Conservation (phyloP, 2,329 filamentous ascomycete species). For the Exophiala calicioides region DNA sequence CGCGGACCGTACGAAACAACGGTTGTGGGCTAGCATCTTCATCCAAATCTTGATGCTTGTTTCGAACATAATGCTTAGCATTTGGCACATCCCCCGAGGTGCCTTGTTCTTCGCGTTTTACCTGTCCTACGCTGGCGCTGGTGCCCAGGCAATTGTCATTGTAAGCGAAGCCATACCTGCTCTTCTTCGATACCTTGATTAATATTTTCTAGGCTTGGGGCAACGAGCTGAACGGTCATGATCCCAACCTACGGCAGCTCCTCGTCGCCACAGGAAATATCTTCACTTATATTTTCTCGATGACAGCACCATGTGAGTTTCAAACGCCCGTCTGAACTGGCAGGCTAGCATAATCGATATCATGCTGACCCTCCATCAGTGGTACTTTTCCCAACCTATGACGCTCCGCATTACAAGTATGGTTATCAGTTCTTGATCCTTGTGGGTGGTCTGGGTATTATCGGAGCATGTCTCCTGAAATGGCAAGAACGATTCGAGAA, state of each 20-base stretch:
- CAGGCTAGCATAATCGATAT: too few species aligned
- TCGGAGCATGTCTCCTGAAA: background rate
- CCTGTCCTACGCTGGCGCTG: background rate
- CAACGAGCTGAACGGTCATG: background rate
- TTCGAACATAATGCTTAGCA: background rate
- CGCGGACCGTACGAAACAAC: constrained; percentile 1
- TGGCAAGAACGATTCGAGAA: background rate
- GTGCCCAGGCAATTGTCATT: background rate
- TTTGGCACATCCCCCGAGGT: constrained; percentile 5
- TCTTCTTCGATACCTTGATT: background rate
- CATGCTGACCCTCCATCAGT: background rate
- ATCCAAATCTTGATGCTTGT: background rate
- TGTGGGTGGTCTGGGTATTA: background rate
- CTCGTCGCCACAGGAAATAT: constrained; percentile 3
- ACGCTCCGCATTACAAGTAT: constrained; percentile 5
- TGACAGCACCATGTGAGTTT: background rate
- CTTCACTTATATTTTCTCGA: background rate
- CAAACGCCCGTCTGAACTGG: background rate
- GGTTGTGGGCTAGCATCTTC: background rate
- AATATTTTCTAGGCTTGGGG: constrained; percentile 2
- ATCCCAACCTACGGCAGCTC: background rate
- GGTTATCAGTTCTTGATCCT: constrained; percentile 5
- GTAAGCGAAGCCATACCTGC: background rate
- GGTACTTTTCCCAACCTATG: constrained; percentile 5
- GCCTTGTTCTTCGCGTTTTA: constrained; percentile 5